Evolutionary conservation across 768 basidiomycete genomes (phyloP).

Genomic region (Boletales sp.): DNA sequence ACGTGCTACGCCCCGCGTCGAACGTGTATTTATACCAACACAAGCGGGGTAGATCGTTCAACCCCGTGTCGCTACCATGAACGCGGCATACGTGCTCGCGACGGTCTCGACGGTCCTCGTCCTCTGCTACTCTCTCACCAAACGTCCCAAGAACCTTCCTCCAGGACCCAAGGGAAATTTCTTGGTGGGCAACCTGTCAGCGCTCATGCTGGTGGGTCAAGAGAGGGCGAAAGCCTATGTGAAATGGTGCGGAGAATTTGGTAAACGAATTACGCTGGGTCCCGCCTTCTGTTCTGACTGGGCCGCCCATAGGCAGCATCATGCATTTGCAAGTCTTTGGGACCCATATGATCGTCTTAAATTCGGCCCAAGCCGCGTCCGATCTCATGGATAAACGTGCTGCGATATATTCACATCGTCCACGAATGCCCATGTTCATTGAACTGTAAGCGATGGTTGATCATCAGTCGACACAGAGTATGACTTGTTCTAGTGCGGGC

Average conservation of each 20-base stretch:
- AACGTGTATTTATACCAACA: too few species aligned
- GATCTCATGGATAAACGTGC: conserved; percentile 3
- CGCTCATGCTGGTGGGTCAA: background rate
- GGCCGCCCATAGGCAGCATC: background rate
- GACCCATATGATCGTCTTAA: conserved; percentile 30
- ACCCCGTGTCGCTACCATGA: too few species aligned
- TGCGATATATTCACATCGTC: background rate
- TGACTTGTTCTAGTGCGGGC: background rate
- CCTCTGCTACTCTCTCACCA: background rate
- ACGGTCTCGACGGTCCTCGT: background rate
- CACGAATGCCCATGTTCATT: background rate
- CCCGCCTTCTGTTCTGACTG: background rate
- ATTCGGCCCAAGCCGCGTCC: conserved; percentile 21
- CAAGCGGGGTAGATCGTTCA: too few species aligned
- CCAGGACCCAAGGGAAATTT: background rate
- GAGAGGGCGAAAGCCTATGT: background rate
- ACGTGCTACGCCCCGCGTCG: too few species aligned
- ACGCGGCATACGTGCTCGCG: background rate
- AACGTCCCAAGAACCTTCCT: background rate
- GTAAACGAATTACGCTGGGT: background rate
- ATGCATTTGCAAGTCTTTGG: background rate
- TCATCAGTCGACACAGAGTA: too few species aligned
- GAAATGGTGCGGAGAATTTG: background rate
- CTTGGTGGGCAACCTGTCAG: background rate
- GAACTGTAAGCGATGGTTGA: background rate